phyloP scores from a whole-genome alignment of 768 basidiomycete genomes.

The Mycena latifolia region DNA sequence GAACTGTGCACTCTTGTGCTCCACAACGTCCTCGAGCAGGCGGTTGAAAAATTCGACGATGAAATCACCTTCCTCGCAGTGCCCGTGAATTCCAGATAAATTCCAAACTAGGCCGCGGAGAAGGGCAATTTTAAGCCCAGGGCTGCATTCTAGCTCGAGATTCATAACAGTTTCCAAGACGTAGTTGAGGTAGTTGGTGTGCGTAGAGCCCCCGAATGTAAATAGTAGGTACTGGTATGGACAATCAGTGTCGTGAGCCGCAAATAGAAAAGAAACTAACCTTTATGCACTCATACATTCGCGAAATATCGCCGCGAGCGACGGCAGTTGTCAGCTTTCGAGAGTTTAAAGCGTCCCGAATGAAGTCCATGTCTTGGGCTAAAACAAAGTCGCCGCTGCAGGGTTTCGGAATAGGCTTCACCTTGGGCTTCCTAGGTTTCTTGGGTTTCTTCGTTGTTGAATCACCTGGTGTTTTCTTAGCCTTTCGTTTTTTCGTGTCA shows the following conservation, averaged over 20 bases:
- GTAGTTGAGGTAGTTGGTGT: slow-evolving; percentile 48
- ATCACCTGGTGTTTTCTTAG: background rate
- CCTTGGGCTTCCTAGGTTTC: background rate
- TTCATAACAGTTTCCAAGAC: slow-evolving; percentile 45
- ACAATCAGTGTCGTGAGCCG: background rate
- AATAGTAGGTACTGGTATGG: slow-evolving; percentile 47
- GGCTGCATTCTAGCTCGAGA: slow-evolving; percentile 45
- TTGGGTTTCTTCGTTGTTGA: background rate
- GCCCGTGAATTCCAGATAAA: background rate
- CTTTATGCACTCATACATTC: slow-evolving; percentile 48
- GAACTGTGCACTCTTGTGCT: slow-evolving; percentile 44
- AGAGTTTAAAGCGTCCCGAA: slow-evolving; percentile 40
- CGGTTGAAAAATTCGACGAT: slow-evolving; percentile 50
- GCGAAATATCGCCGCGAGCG: slow-evolving; percentile 48
- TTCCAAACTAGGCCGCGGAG: slow-evolving; percentile 38
- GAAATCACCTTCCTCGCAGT: slow-evolving; percentile 42
- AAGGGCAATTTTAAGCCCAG: slow-evolving; percentile 38
- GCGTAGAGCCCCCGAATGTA: slow-evolving; percentile 49
- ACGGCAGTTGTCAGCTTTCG: slow-evolving; percentile 43
- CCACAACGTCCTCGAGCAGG: slow-evolving; percentile 44
- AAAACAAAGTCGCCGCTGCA: slow-evolving; percentile 40
- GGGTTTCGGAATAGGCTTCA: background rate
- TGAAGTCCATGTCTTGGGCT: slow-evolving; percentile 41
- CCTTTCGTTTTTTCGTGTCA: background rate
- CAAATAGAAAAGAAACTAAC: slow-evolving; percentile 17